A percentile compares a stretch with the other conserved stretches of the same genome.
Conservation (phyloP, 306 rosid genomes). For the Lithocarpus polystachyus region DNA sequence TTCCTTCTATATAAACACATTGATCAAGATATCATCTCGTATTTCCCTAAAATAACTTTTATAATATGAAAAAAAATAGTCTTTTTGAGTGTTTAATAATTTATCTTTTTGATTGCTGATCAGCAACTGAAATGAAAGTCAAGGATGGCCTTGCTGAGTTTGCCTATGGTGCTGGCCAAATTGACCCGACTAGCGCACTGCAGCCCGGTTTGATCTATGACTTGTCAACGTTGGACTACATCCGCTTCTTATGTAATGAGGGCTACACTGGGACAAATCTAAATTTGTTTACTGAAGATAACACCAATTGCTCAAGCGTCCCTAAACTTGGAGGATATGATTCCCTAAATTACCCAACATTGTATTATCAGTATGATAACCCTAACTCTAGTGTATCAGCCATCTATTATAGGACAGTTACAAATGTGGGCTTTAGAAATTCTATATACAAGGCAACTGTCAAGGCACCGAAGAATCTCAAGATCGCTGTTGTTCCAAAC, state of each 20-base stretch:
- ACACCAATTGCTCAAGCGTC: not conserved
- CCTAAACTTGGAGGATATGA: constrained; percentile 18
- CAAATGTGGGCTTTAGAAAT: constrained; percentile 46
- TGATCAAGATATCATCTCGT: too few species aligned
- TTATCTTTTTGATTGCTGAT: constrained; percentile 25
- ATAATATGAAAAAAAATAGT: not conserved
- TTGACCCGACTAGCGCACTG: constrained; percentile 44
- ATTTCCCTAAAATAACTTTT: not conserved
- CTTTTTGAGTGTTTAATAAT: not conserved
- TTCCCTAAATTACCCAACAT: constrained; percentile 76
- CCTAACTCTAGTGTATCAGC: constrained; percentile 34
- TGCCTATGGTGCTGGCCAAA: constrained; percentile 68
- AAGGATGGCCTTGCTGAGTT: constrained; percentile 26
- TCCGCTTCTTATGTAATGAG: constrained; percentile 54
- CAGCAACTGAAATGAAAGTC: constrained; percentile 43
- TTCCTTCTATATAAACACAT: too few species aligned
- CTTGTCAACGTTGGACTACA: constrained; percentile 29
- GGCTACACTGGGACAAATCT: constrained; percentile 43
- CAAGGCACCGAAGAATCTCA: too few species aligned
- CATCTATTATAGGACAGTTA: constrained; percentile 52
- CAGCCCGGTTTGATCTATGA: constrained; percentile 66
- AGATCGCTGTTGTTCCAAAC: constrained; percentile 48
- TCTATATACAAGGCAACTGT: constrained; percentile 52
- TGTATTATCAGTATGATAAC: constrained; percentile 34
- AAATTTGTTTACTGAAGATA: not conserved